Evolutionary conservation across 192 early-diverging fungal genomes (phyloP), one percentile per base, ranked within the genome.

Genomic region (Linnemannia zychae): DNA sequence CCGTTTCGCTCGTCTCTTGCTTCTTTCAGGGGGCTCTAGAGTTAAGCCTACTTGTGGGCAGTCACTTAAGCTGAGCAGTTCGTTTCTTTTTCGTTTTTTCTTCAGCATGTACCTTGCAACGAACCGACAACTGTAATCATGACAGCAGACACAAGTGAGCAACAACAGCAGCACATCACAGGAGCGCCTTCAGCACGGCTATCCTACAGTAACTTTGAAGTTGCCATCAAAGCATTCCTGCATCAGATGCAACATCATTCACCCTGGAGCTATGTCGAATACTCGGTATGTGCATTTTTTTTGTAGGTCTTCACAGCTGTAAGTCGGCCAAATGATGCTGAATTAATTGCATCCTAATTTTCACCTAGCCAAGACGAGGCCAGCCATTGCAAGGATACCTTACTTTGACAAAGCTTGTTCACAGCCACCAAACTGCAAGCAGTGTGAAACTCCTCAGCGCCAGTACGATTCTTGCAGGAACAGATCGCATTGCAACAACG

Each of bases 161-260:
- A 60, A 11, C 22, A 37, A 17, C 13, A 7, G 34, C 12, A 44
- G 9, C 40, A 44, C 40, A 44, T 3, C 40, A 9, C 40, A 44
- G 40, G 36, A 6, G 0, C 47, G 20, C 76, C 67, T 15, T 75
- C 76, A n/a, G 82, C 82, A 40, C 60, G 82, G 22, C 67, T 84
- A 9, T 79, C 77, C 2, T 78, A 75, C 53, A 22, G 36, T 20
- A 73, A 79, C 77, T 84, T 84, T 78, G 72, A 84, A 20, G 33
- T 71, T 6, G 77, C 82, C 77, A 84, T 84, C 50, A 74, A 71
- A 24, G 76, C 82, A 31, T 84, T 84, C 34, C 73, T 77, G 3
- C 52, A 46, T 22, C 82, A 78, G n/a, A 38, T 67, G 36, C 15
- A 71, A 24, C 66, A 50, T 13, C 82, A 79, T 48, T 15, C 67